Base-by-base conservation (phyloP, 2,329 filamentous ascomycete species). In the Chrysosporium queenslandicum region DNA sequence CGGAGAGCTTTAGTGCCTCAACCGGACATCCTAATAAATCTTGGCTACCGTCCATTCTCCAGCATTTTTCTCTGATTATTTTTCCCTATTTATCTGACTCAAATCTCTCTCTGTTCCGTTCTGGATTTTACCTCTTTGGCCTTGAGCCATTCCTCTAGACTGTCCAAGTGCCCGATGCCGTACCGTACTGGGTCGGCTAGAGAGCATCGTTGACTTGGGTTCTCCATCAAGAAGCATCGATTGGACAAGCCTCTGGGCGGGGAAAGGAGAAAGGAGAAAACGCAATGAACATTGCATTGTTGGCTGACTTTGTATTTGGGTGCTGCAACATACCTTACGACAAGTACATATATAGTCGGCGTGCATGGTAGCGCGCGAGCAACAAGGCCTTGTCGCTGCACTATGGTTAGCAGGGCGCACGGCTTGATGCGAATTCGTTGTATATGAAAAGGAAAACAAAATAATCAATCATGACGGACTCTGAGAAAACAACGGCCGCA, bases 1-100 rank as follows among this genome's bases (percentile, higher is more conserved):
- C 20, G 29, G 20, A 8, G 12, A 36, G 6, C 20, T 45, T 21
- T 25, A 36, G 49, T 14, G 12, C 49, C 29, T 51, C 40, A 36
- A 37, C 32, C 30, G 45, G 29, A 36, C 16, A 42, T 41, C 30
- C 49, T 51, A 51, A 37, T 36, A 51, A 51, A 51, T 37, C 49
- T 51, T 51, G 49, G 49, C 49, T 36, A 43, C 39, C 27, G 27
- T 39, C 30, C 47, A 7, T 30, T 40, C 39, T 36, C 37, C 36
- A 50, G 47, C 37, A 18, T 2, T 51, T 45, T 37, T 9, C 12
- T 25, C 12, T 20, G 5, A 34, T 39, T 9, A 4, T 2, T 50
- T 41, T 21, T 20, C n/a, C 11, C 18, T 40, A n/a, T 29, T 27
- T n/a, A 29, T 14, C 16, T 30, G 8, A 40, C 18, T 29, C n/a